Evolutionary conservation across 192 early-diverging fungal genomes (phyloP).

Genomic region (Entophlyctis helioformis): DNA sequence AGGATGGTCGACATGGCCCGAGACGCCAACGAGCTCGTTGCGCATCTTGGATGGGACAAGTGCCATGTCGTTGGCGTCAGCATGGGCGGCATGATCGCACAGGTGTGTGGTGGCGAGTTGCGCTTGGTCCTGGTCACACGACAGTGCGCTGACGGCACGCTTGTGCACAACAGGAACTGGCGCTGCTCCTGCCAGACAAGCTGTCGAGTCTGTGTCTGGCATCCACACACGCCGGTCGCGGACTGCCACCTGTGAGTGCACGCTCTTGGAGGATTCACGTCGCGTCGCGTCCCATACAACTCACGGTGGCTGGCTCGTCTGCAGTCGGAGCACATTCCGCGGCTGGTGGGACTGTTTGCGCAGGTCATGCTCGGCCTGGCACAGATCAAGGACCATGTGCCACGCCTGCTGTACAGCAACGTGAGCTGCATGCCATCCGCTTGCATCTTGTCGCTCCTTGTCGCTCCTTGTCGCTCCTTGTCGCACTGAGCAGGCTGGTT

Average conservation of each 20-base stretch:
- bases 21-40: constrained; percentile 52
- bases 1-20: constrained; percentile 67
- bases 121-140: no score
- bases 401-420: constrained; percentile 21
- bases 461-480: no score
- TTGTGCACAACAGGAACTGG: no score
- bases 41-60: constrained; percentile 57
- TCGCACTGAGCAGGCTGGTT: no score
- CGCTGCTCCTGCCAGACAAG: constrained; percentile 33
- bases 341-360: constrained; percentile 6
- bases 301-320: no score
- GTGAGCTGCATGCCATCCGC: no score
- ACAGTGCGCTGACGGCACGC: no score
- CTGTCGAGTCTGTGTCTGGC: constrained; percentile 44
- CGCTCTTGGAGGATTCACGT: no score
- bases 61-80: constrained; percentile 69
- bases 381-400: constrained; percentile 12
- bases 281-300: no score
- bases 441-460: no score
- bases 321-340: constrained; percentile 6
- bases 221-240: constrained; percentile 34
- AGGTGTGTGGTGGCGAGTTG: no score
- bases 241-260: constrained; percentile 8
- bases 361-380: constrained; percentile 14
- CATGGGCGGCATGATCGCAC: constrained; percentile 76